phyloP scores from a whole-genome alignment of 495 filamentous ascomycete genomes.

The Xylaria grammica region DNA sequence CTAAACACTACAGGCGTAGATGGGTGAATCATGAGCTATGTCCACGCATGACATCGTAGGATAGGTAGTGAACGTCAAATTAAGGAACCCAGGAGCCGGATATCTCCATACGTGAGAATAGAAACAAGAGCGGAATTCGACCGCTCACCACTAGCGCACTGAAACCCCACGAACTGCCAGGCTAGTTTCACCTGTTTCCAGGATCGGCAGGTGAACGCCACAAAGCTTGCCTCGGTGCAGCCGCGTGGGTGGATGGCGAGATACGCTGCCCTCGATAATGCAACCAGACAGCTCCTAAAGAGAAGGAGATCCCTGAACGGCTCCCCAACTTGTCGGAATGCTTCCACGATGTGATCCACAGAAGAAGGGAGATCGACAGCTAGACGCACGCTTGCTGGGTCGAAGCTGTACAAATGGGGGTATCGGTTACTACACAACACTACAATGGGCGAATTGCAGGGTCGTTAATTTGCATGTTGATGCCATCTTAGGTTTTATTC shows the following conservation, averaged over 20 bases:
- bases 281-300: slow-evolving; percentile 1
- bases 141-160: slow-evolving; percentile 3
- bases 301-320: not conserved
- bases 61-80: no score
- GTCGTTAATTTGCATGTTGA: slow-evolving; percentile 15
- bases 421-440: not conserved
- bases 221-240: not conserved
- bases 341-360: not conserved
- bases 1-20: no score
- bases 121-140: slow-evolving; percentile 1
- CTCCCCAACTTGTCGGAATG: not conserved
- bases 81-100: not conserved
- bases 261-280: not conserved
- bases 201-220: slow-evolving; percentile 19
- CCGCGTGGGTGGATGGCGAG: not conserved
- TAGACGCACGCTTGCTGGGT: not conserved
- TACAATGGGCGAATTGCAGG: slow-evolving; percentile 8
- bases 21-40: no score
- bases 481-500: slow-evolving; percentile 1
- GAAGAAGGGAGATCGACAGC: slow-evolving; percentile 12
- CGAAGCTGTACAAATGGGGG: not conserved
- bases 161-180: slow-evolving; percentile 1
- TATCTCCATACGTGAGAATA: not conserved
- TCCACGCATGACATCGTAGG: no score
- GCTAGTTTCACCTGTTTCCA: slow-evolving; percentile 8